Percentiles rank a stretch among this genome's conserved stretches.
phyloP scores from a whole-genome alignment of 257 asterid genomes.

The Solanum arcanum region DNA sequence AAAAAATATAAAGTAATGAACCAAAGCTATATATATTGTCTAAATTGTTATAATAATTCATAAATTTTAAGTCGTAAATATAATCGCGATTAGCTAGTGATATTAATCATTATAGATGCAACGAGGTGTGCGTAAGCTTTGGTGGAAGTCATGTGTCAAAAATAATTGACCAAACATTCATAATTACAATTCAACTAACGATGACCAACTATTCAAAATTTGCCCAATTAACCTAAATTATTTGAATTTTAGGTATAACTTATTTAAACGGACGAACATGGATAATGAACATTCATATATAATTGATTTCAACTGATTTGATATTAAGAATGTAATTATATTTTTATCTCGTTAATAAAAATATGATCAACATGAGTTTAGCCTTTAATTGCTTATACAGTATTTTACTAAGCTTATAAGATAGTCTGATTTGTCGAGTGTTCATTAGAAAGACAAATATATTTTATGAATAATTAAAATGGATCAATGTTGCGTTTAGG shows the following conservation, averaged over 20 bases:
- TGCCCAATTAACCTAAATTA: background rate
- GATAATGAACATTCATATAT: background rate
- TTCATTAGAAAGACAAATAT: too few relatives aligned
- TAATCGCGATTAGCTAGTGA: accelerated
- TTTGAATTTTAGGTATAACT: background rate
- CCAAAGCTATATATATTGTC: accelerated
- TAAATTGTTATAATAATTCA: accelerated
- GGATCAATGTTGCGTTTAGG: background rate
- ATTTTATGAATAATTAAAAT: background rate
- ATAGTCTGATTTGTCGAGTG: background rate
- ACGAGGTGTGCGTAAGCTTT: background rate
- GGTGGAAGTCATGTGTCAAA: background rate
- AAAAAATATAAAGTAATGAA: too few relatives aligned
- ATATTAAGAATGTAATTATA: too few relatives aligned
- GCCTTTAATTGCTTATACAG: background rate
- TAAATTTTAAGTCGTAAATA: background rate
- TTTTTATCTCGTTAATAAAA: background rate
- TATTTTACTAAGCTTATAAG: background rate
- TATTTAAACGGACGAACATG: background rate
- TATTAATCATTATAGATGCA: background rate
- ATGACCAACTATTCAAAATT: background rate
- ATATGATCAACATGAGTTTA: background rate
- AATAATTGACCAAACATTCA: background rate
- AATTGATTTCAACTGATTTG: background rate
- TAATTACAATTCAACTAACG: too few relatives aligned